phyloP scores from a whole-genome alignment of 192 early-diverging fungal species.

The Rhizophagus sp. region DNA sequence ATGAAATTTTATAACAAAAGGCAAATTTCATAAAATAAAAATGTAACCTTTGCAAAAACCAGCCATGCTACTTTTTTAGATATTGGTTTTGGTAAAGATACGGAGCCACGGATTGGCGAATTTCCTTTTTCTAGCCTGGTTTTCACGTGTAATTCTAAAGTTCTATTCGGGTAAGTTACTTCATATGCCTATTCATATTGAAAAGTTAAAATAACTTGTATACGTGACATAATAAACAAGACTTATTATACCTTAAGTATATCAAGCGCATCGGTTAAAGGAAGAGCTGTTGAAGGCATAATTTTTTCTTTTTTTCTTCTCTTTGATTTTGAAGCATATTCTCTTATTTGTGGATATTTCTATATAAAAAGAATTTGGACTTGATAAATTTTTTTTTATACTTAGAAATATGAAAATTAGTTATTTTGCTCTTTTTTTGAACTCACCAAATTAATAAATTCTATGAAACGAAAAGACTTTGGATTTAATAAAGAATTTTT shows the following conservation, averaged over 20 bases:
- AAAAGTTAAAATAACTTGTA: not conserved
- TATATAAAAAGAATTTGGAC: not conserved
- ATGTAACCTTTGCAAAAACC: slow-evolving; percentile 77
- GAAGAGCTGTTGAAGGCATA: slow-evolving; percentile 36
- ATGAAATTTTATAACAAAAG: not conserved
- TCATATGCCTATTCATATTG: slow-evolving; percentile 53
- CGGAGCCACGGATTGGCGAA: slow-evolving; percentile 79
- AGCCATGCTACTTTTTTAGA: slow-evolving; percentile 62
- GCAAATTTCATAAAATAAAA: not conserved
- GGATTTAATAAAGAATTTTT: not conserved
- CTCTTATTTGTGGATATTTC: not conserved
- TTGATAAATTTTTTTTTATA: slow-evolving; percentile 10
- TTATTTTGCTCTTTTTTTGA: too few relatives aligned
- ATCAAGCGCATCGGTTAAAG: slow-evolving; percentile 40
- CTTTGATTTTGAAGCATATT: slow-evolving; percentile 5
- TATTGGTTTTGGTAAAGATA: slow-evolving; percentile 70
- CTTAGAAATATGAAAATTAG: not conserved
- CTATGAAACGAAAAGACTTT: not conserved
- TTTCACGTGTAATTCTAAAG: slow-evolving; percentile 67
- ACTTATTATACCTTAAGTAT: slow-evolving; percentile 39
- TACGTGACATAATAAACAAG: not conserved
- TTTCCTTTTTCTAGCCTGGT: slow-evolving; percentile 73
- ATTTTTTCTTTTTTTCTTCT: slow-evolving; percentile 32
- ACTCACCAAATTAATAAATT: not conserved
- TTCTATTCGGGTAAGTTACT: slow-evolving; percentile 62